Evolutionary conservation across 1,139 yeast species (phyloP).

Genomic region (Kodamaea ohmeri): DNA sequence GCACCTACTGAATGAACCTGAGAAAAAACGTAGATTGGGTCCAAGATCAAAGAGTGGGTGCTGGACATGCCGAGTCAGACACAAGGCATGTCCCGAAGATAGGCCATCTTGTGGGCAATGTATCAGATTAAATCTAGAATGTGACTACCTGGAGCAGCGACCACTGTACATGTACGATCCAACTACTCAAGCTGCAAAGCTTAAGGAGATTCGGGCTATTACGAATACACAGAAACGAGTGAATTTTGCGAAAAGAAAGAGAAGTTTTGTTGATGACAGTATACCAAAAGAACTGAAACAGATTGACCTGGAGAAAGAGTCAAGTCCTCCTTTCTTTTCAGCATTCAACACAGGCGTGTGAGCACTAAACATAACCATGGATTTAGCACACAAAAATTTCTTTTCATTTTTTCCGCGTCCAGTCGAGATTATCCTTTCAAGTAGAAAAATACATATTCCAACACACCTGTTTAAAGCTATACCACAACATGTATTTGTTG

Average conservation of each 20-base stretch:
- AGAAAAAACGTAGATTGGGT: conserved; percentile 14
- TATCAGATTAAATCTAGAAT: conserved; percentile 44
- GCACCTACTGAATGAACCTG: not conserved
- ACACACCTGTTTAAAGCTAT: conserved; percentile 1
- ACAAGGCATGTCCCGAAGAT: conserved; percentile 64
- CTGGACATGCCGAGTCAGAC: conserved; percentile 67
- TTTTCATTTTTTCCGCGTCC: conserved; percentile 3
- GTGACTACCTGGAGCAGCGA: conserved; percentile 51
- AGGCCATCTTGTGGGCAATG: conserved; percentile 58
- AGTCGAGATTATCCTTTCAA: not conserved
- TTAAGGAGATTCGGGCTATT: conserved; percentile 47
- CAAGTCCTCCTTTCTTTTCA: not conserved
- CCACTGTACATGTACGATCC: conserved; percentile 57
- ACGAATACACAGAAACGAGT: conserved; percentile 32
- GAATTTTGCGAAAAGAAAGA: conserved; percentile 15
- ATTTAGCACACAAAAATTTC: too few species aligned
- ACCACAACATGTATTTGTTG: conserved; percentile 5
- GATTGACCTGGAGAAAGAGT: not conserved
- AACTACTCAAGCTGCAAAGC: conserved; percentile 37
- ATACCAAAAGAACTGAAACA: not conserved
- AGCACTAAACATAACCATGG: too few species aligned
- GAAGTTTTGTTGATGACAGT: not conserved
- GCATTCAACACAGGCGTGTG: too few species aligned
- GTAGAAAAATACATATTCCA: conserved; percentile 1
- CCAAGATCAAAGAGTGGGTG: conserved; percentile 59